A percentile compares a stretch with the other conserved stretches of the same genome.
These are phyloP conservation scores for Aspergillus sclerotiicarbonarius DNA, from an alignment of 495 filamentous ascomycete genomes.

Conservation along the genomic window DNA sequence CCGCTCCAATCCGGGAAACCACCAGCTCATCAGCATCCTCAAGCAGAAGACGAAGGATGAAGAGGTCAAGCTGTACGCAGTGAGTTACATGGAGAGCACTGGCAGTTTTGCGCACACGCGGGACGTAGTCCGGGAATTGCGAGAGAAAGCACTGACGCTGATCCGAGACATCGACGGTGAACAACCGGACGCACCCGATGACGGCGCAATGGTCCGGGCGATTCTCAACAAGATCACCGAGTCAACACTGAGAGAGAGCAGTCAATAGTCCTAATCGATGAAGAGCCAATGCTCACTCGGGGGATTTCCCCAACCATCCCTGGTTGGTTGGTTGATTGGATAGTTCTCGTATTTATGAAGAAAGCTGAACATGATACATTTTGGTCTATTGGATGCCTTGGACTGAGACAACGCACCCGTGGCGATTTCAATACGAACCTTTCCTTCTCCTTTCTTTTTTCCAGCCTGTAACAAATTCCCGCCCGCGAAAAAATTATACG, in stretches of 20 bases:
- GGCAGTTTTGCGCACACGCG: constrained; percentile 86
- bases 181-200: constrained; percentile 27
- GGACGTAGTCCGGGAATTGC: constrained; percentile 64
- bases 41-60: constrained; percentile 84
- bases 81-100: constrained; percentile 86
- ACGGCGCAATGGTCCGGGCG: constrained; percentile 40
- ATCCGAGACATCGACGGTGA: constrained; percentile 64
- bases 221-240: constrained; percentile 50
- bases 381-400: background rate
- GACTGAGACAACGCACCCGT: background rate
- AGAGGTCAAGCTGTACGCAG: constrained; percentile 87
- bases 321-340: background rate
- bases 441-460: background rate
- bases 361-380: background rate
- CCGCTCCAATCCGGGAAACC: constrained; percentile 72
- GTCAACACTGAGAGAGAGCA: constrained; percentile 32
- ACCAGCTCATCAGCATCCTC: constrained; percentile 85
- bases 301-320: background rate
- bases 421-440: background rate
- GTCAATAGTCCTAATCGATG: constrained; percentile 11
- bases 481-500: background rate
- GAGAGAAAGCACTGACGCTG: constrained; percentile 61
- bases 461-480: background rate
- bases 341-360: background rate
- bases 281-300: background rate